Conservation (phyloP, 305 asterid genomes). For the Solanum hybrid region DNA sequence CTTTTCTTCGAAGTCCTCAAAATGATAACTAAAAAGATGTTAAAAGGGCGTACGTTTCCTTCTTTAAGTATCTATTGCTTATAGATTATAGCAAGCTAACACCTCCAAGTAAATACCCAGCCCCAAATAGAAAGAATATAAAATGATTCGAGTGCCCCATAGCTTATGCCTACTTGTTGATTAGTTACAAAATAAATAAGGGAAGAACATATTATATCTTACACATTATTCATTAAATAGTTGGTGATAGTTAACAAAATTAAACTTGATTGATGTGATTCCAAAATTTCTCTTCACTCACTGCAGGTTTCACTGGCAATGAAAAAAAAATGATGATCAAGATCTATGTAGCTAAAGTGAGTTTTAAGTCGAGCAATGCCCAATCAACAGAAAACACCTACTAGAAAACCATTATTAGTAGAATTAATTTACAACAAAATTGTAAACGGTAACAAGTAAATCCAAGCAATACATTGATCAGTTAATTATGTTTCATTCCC, state of each 20-base stretch:
- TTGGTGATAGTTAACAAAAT: background rate
- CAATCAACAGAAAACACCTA: background rate
- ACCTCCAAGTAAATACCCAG: background rate
- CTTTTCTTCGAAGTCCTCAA: background rate
- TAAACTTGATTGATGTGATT: background rate
- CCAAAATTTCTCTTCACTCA: background rate
- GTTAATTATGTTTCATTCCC: background rate
- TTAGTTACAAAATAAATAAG: background rate
- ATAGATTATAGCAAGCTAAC: background rate
- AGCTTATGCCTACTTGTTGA: background rate
- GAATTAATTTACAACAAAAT: background rate
- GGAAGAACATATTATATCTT: background rate
- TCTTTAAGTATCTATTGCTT: background rate
- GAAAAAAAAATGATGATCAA: too few relatives aligned
- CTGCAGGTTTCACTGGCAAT: background rate
- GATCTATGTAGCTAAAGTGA: too few relatives aligned
- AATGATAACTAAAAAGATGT: background rate
- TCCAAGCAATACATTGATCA: background rate
- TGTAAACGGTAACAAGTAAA: background rate
- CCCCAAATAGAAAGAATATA: background rate
- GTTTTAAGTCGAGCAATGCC: too few relatives aligned
- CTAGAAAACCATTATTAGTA: background rate
- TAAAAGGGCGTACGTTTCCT: background rate
- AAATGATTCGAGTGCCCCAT: background rate
- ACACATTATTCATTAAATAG: background rate